These are phyloP conservation scores for Solanum commersonii DNA, from an alignment of 257 asterid genomes.

Conservation along the genomic window DNA sequence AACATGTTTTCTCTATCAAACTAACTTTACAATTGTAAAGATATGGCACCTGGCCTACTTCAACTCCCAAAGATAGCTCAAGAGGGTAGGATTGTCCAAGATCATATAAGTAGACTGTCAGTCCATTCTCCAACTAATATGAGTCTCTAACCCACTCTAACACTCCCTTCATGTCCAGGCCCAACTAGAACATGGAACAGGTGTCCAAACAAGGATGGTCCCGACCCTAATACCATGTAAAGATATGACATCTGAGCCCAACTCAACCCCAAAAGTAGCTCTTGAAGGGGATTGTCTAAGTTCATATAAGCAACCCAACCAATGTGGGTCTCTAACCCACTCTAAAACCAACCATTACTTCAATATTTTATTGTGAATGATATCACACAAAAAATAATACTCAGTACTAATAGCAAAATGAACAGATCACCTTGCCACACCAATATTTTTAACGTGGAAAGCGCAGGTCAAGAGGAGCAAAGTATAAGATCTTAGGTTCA, in stretches of 20 bases:
- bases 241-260: not conserved
- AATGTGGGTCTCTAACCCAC: not conserved
- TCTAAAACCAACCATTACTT: not conserved
- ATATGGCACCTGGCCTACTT: not conserved
- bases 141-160: not conserved
- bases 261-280: not conserved
- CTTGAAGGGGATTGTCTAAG: not conserved
- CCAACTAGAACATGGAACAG: not conserved
- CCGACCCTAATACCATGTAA: not conserved
- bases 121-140: not conserved
- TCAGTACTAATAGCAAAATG: not conserved
- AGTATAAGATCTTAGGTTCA: not conserved
- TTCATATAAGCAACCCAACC: not conserved
- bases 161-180: not conserved
- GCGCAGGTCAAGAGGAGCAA: not conserved
- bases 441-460: not conserved
- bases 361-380: not conserved
- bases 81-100: not conserved
- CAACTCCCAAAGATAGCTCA: not conserved
- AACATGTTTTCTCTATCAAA: not conserved
- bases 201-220: not conserved
- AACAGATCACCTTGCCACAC: not conserved
- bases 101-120: not conserved
- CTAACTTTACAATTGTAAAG: not conserved
- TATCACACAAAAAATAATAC: not conserved